These are phyloP conservation scores for Spergularia marina DNA, from an alignment of 148 eudicot species.

Conservation along the genomic window DNA sequence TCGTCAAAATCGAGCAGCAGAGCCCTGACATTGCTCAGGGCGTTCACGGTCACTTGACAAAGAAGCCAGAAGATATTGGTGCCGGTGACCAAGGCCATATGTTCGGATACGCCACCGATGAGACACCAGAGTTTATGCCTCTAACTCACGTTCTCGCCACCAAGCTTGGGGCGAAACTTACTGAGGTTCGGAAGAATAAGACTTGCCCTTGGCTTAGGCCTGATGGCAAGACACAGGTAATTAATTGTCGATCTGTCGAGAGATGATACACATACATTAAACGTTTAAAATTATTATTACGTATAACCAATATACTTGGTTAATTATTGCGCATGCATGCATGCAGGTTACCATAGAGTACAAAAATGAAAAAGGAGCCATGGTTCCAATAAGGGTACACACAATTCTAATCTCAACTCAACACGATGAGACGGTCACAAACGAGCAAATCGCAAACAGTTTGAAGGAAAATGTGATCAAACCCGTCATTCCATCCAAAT, in stretches of 20 bases:
- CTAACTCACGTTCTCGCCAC: slow-evolving; percentile 66
- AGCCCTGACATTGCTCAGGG: slow-evolving; percentile 70
- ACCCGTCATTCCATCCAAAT: slow-evolving; percentile 47
- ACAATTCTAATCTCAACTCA: slow-evolving; percentile 69
- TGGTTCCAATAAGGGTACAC: slow-evolving; percentile 67
- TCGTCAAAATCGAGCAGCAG: slow-evolving; percentile 62
- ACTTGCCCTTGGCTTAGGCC: slow-evolving; percentile 67
- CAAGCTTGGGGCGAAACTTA: slow-evolving; percentile 61
- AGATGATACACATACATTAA: too few species aligned
- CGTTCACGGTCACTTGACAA: slow-evolving; percentile 60
- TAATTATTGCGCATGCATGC: too few species aligned
- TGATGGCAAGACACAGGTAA: slow-evolving; percentile 58
- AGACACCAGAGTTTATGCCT: slow-evolving; percentile 70
- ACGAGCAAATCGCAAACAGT: slow-evolving; percentile 61
- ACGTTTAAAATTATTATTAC: too few species aligned
- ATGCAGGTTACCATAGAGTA: slow-evolving; percentile 57
- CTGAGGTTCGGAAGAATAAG: slow-evolving; percentile 61
- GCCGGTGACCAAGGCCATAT: slow-evolving; percentile 66
- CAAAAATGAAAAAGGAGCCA: slow-evolving; percentile 55
- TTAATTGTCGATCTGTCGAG: too few species aligned
- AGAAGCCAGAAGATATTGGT: slow-evolving; percentile 62
- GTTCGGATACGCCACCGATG: slow-evolving; percentile 69
- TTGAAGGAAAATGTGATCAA: slow-evolving; percentile 57
- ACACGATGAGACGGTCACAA: slow-evolving; percentile 66
- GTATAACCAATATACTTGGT: too few species aligned